Percentiles rank a stretch among this genome's conserved stretches.
These are phyloP conservation scores for Leucogyrophana mollusca DNA, from an alignment of 768 basidiomycete genomes.

Conservation along the genomic window DNA sequence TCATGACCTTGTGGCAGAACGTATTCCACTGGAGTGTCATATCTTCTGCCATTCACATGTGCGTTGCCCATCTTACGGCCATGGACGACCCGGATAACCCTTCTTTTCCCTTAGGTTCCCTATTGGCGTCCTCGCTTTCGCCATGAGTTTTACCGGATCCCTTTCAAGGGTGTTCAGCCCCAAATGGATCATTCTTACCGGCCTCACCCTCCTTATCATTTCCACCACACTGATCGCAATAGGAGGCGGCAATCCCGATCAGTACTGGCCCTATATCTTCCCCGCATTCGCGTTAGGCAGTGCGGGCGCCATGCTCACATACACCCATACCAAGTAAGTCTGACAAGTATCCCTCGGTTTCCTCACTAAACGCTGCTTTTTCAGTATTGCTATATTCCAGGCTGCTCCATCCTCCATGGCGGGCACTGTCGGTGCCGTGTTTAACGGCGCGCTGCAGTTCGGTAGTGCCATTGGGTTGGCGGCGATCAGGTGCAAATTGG, in stretches of 20 bases:
- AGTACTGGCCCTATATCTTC: constrained; percentile 44
- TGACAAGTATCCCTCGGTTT: background rate
- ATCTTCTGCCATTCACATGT: constrained; percentile 39
- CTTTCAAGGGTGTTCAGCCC: constrained; percentile 30
- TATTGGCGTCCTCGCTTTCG: constrained; percentile 34
- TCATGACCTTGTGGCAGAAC: constrained; percentile 34
- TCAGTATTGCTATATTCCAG: constrained; percentile 44
- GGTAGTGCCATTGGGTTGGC: constrained; percentile 45
- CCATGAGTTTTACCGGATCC: constrained; percentile 30
- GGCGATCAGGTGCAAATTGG: constrained; percentile 42
- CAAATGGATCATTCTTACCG: constrained; percentile 40
- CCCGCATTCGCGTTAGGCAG: constrained; percentile 51
- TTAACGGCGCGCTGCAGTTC: constrained; percentile 46
- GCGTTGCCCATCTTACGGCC: constrained; percentile 10
- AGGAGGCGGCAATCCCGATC: constrained; percentile 30
- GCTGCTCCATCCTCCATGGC: constrained; percentile 40
- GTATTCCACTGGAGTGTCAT: constrained; percentile 34
- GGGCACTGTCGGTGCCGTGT: constrained; percentile 47
- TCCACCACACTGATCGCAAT: constrained; percentile 41
- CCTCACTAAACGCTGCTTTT: background rate
- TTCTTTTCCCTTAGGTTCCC: constrained; percentile 25
- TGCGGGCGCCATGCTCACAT: constrained; percentile 44
- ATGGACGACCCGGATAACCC: constrained; percentile 8
- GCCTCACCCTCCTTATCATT: constrained; percentile 31
- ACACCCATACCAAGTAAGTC: constrained; percentile 41